Base-by-base conservation (phyloP, 2,329 filamentous ascomycete species). In the Elsinoe australis region DNA sequence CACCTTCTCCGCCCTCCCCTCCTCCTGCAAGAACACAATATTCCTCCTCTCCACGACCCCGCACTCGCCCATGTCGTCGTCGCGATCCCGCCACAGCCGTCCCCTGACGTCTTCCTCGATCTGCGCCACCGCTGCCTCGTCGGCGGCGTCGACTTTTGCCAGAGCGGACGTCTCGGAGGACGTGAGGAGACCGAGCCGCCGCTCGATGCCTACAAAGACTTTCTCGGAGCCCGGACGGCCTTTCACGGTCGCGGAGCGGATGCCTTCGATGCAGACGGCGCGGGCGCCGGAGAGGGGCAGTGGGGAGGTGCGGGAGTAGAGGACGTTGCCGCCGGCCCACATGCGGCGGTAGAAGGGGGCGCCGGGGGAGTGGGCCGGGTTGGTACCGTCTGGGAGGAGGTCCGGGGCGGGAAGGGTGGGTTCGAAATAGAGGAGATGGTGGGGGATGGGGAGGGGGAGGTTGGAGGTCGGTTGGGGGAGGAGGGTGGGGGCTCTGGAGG, bases 401-500 rank as follows among this genome's bases (percentile, higher is more conserved):
- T 71, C 57, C 5, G 74, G 76, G 10, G 78, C 69, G 1, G 76
- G 71, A 14, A 83, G 70, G 53, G 80, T 76, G 8, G 84, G 76
- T 51, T 88, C 87, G 67, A 95, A 95, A 70, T 94, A 94, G 54
- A 90, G 79, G 28, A 95, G 73, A 64, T 95, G 88, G 62, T 94
- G 82, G 28, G 83, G 85, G 22, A 77, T 72, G 0, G 82, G 80
- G 5, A 83, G 67, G 12, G 26, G 39, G 24, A 26, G 8, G 36
- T 14, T 36, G 24, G 39, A 48, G 34, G 42, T 54, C 61, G 66
- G 29, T 66, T 59, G 53, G 42, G 58, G 56, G 53, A 59, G 57
- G 57, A 54, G 53, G 38, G 55, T 51, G 28, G 59, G 59, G 49
- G 49, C 55, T 52, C 51, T 57, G n/a, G n/a, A 35, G 19, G 36